Evolutionary conservation across 140 eudicot genomes (phyloP).

Genomic region (Bidens hawaiensis): DNA sequence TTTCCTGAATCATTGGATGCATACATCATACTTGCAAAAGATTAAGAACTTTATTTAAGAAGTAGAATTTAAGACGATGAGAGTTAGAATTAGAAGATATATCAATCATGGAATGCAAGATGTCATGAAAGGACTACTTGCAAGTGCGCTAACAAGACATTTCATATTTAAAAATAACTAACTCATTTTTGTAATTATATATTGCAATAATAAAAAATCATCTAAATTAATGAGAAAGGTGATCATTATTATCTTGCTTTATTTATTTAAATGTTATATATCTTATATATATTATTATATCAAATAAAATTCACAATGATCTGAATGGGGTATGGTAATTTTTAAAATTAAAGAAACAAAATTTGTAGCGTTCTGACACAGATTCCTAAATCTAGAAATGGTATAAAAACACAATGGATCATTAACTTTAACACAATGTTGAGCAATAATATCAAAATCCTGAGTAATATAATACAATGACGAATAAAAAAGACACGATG

Average conservation of each 20-base stretch:
- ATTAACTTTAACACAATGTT: too few species aligned
- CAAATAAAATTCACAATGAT: background rate
- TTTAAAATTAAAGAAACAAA: too few species aligned
- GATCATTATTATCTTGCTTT: background rate
- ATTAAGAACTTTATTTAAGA: background rate
- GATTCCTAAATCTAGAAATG: too few species aligned
- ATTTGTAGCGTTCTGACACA: too few species aligned
- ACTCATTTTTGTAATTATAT: too few species aligned
- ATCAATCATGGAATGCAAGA: constrained; percentile 21
- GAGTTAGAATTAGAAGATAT: constrained; percentile 12
- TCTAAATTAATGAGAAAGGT: background rate
- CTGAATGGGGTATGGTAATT: too few species aligned
- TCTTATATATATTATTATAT: background rate
- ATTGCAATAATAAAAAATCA: background rate
- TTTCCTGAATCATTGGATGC: constrained; percentile 22
- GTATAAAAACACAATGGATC: too few species aligned
- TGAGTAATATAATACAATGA: too few species aligned
- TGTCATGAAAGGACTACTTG: constrained; percentile 21
- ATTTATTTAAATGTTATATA: background rate
- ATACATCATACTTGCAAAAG: constrained; percentile 12
- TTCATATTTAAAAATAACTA: too few species aligned
- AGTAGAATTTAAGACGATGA: constrained; percentile 27
- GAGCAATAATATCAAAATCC: too few species aligned
- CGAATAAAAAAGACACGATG: too few species aligned
- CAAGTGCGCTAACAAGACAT: constrained; percentile 7